These are phyloP conservation scores for Geoglossum cookeanum DNA, from an alignment of 2,329 filamentous ascomycete genomes.

Conservation along the genomic window DNA sequence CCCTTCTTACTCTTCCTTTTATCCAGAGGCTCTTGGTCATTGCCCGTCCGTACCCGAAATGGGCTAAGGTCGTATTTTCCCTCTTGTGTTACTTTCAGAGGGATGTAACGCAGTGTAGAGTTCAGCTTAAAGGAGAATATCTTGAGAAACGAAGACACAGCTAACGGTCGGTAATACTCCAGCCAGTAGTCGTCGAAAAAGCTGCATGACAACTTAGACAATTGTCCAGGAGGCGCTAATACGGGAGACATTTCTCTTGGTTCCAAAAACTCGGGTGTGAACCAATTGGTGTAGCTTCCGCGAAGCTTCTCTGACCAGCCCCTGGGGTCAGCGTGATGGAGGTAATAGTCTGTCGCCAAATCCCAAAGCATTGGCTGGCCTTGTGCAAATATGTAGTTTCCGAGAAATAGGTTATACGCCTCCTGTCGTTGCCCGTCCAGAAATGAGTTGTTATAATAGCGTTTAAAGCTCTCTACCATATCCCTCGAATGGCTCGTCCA, in stretches of 20 bases:
- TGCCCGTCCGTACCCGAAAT: constrained; percentile 54
- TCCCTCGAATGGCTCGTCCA: constrained; percentile 96
- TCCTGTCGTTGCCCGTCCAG: constrained; percentile 95
- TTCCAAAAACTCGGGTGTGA: constrained; percentile 51
- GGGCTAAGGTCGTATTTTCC: constrained; percentile 71
- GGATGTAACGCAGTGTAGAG: constrained; percentile 67
- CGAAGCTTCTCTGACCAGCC: constrained; percentile 43
- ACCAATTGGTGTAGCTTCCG: constrained; percentile 79
- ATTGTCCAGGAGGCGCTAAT: constrained; percentile 25
- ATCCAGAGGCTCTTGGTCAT: constrained; percentile 37
- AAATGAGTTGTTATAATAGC: constrained; percentile 98
- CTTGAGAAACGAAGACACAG: constrained; percentile 75
- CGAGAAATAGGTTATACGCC: constrained; percentile 91
- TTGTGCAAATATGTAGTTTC: constrained; percentile 77
- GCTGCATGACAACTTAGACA: constrained; percentile 12
- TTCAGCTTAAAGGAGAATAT: constrained; percentile 89
- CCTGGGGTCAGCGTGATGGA: constrained; percentile 75
- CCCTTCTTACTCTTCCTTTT: constrained; percentile 47
- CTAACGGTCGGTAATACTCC: constrained; percentile 83
- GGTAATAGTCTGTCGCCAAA: constrained; percentile 81
- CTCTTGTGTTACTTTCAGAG: constrained; percentile 51
- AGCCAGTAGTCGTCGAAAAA: constrained; percentile 85
- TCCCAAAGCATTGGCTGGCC: constrained; percentile 96
- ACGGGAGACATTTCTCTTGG: constrained; percentile 37
- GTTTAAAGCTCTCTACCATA: constrained; percentile 98